Base-by-base conservation (phyloP, 208 protist genomes). In the Leishmania aethiopica region DNA sequence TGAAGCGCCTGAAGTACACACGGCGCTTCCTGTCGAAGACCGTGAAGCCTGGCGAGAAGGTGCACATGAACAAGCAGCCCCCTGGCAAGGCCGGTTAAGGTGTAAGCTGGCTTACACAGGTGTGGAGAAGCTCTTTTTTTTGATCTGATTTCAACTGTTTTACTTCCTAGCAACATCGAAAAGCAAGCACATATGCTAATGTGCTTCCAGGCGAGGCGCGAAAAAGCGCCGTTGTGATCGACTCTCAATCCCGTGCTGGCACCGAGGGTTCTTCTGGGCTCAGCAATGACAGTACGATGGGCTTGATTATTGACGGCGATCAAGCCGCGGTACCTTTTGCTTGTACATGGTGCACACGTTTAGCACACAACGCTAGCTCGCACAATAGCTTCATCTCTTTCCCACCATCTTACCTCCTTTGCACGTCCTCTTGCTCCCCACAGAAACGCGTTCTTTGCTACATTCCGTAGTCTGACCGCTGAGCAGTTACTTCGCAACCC, bases 1-100 rank as follows among this genome's bases (percentile, higher is more conserved):
- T 99, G 92, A 98, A 99, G 92, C 97, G 99, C 89, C 88, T 98
- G 82, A 97, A 99, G 91, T 99, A 99, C 98, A 99, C 99, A 88
- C 93, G 97, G 88, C 94, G 99, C 85, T 99, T 98, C 93, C 93
- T 99, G 75, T 94, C 98, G 84, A 96, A 93, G 85, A 97, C 98
- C 47, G 79, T 97, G 80, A 98, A 95, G 89, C 80, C 93, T 75
- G 97, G 97, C 69, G 96, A 99, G 93, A 98, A 98, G 94, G 89
- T 96, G 89, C 88, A 93, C 82, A 96, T 96, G 92, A 98, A 98
- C 94, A 96, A 96, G 89, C 96, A 98, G 90, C 92, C 93, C 60
- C 91, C 92, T 37, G 94, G 93, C 85, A 97, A 97, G 93, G 95
- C 93, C 79, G 95, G 95, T 75, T 96, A 93, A 96, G 51, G 76